phyloP scores from a whole-genome alignment of 768 basidiomycete species.

The Auriscalpium vulgare region DNA sequence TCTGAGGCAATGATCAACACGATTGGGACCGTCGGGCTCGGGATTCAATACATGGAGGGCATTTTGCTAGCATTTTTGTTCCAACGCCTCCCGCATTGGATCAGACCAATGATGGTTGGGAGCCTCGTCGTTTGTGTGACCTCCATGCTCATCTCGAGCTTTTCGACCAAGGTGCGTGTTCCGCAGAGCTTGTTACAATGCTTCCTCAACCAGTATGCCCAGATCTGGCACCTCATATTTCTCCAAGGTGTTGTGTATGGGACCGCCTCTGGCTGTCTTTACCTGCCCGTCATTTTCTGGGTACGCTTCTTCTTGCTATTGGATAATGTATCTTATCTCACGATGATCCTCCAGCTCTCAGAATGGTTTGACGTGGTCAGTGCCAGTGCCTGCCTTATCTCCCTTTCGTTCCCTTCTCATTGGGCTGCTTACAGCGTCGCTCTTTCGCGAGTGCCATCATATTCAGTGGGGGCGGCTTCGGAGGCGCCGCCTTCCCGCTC shows the following conservation, averaged over 20 bases:
- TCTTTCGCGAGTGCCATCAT: conserved; percentile 17
- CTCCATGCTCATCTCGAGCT: conserved; percentile 15
- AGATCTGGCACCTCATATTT: conserved; percentile 18
- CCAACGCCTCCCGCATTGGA: conserved; percentile 14
- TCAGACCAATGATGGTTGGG: conserved; percentile 13
- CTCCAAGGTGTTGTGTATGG: conserved; percentile 19
- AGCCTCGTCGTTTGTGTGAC: conserved; percentile 10
- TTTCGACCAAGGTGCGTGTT: conserved; percentile 11
- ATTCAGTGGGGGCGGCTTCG: conserved; percentile 18
- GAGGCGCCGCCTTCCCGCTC: conserved; percentile 18
- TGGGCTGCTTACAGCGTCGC: conserved; percentile 1
- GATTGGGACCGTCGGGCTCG: neutral
- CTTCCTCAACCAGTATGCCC: neutral
- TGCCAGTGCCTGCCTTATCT: neutral
- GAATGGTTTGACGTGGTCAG: conserved; percentile 16
- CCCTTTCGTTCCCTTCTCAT: neutral
- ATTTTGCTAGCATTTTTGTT: conserved; percentile 11
- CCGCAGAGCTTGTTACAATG: too few relatives aligned
- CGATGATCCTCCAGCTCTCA: conserved; percentile 1
- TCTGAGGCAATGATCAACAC: conserved; percentile 1
- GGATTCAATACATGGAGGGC: neutral
- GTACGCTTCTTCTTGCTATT: neutral
- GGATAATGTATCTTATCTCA: neutral
- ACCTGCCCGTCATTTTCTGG: conserved; percentile 1
- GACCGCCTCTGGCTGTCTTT: conserved; percentile 12